phyloP scores from a whole-genome alignment of 1,284 basidiomycete species.

The Ceratorhiza oryzae-sativae region DNA sequence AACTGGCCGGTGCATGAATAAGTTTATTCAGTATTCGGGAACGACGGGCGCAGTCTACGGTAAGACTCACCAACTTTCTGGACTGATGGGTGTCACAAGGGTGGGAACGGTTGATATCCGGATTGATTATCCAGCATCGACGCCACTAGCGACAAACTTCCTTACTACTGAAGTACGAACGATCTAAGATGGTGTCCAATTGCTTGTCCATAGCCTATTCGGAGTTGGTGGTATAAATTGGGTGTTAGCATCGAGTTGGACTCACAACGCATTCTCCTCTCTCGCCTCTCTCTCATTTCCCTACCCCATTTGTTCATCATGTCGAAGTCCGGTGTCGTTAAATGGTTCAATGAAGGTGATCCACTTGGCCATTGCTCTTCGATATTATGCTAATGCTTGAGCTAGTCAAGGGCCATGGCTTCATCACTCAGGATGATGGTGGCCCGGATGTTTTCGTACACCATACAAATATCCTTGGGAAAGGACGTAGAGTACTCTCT shows the following conservation, averaged over 20 bases:
- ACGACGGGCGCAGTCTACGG: background rate
- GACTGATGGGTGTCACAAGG: conserved; percentile 4
- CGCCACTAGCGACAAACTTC: background rate
- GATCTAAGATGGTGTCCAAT: background rate
- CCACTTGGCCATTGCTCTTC: background rate
- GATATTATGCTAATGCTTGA: background rate
- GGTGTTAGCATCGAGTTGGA: background rate
- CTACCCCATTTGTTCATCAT: background rate
- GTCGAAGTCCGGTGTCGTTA: conserved; percentile 16
- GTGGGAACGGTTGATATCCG: background rate
- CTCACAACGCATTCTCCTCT: background rate
- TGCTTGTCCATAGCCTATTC: background rate
- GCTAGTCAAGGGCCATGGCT: conserved; percentile 33
- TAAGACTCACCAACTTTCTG: conserved; percentile 1
- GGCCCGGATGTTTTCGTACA: conserved; percentile 35
- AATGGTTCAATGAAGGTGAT: conserved; percentile 30
- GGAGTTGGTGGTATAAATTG: background rate
- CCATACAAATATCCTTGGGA: conserved; percentile 3
- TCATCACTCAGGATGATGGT: conserved; percentile 31
- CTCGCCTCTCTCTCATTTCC: background rate
- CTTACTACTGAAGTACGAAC: background rate
- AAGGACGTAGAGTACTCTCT: background rate
- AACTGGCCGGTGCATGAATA: background rate
- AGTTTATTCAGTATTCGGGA: conserved; percentile 1
- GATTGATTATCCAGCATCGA: background rate